Base-by-base conservation (phyloP, 2,329 filamentous ascomycete species). In the Metarhizium anisopliae region DNA sequence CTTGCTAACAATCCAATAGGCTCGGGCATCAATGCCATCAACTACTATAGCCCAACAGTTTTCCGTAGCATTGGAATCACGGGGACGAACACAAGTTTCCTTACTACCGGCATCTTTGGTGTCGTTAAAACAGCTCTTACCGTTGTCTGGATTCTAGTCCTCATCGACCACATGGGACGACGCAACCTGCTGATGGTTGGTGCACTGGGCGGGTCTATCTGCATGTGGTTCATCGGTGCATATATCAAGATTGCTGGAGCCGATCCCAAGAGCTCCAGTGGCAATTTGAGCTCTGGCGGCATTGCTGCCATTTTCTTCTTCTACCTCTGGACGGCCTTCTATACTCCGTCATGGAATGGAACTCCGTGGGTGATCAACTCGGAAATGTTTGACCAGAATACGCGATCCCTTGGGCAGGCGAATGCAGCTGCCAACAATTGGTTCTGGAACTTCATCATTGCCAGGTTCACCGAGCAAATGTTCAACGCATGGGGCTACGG, bases 331-430 rank as follows among this genome's bases (percentile, higher is more conserved):
- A 67, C 57, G 5, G 81, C 79, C 0, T 84, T 85, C 68, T 91
- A 90, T 71, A 88, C 84, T 0, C 85, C 81, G 0, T 80, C 81
- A 0, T 89, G 85, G 85, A 88, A 88, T 65, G 85, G 85, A 2
- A 87, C 84, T 0, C 87, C 86, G 0, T 91, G 87, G 87, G 85
- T 91, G 25, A 72, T 88, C 64, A 89, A 89, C 73, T 78, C 78
- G 0, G 86, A 91, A 68, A 90, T 91, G 76, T 90, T 90, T 68
- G 81, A 86, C 63, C 80, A 83, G 60, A 86, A 85, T 70, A 70
- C 65, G 1, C 66, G 72, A 53, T 82, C 83, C 0, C 76, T 91
- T 0, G 87, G 86, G 1, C 87, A 90, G 65, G 86, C 87, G 10
- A 86, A 79, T 42, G 87, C 87, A 0, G 82, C 86, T 0, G 82